Percentiles rank a stretch among this genome's conserved stretches.
These are phyloP conservation scores for Hypoxylon sp. DNA, from an alignment of 2,329 filamentous ascomycete species.

Conservation along the genomic window DNA sequence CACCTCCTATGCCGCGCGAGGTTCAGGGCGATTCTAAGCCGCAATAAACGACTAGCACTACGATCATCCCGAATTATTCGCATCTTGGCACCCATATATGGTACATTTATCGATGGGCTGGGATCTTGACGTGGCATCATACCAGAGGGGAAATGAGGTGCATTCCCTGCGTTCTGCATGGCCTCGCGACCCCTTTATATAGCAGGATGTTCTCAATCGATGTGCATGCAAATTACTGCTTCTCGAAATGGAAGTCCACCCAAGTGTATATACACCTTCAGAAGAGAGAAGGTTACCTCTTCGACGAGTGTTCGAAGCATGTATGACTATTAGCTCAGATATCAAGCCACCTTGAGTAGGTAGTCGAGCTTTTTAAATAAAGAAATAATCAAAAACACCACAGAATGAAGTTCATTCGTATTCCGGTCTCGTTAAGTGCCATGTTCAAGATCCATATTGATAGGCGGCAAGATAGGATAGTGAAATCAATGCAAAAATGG, in stretches of 20 bases:
- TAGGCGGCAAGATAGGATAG: not conserved
- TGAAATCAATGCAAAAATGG: not conserved
- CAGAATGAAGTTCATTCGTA: too few species aligned
- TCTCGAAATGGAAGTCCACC: too few species aligned
- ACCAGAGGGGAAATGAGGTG: not conserved
- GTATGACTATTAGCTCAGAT: slow-evolving; percentile 3
- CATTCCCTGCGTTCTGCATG: too few species aligned
- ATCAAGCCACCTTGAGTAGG: not conserved
- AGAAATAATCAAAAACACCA: slow-evolving; percentile 14
- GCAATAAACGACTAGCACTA: slow-evolving; percentile 24
- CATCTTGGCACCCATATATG: too few species aligned
- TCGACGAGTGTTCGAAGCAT: slow-evolving; percentile 9
- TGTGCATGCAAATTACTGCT: too few species aligned
- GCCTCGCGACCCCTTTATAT: too few species aligned
- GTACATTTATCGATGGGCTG: slow-evolving; percentile 18
- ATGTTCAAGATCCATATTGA: too few species aligned
- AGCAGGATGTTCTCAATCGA: too few species aligned
- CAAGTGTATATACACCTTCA: too few species aligned
- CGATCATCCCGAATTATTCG: slow-evolving; percentile 7
- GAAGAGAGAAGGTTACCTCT: too few species aligned
- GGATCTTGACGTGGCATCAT: not conserved
- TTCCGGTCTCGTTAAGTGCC: too few species aligned
- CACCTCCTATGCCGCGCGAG: slow-evolving; percentile 40
- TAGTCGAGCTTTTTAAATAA: slow-evolving; percentile 7
- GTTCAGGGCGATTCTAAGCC: slow-evolving; percentile 20